Evolutionary conservation across 495 filamentous ascomycete genomes (phyloP), one percentile per base, ranked within the genome.

Genomic region (Trypethelium eluteriae): DNA sequence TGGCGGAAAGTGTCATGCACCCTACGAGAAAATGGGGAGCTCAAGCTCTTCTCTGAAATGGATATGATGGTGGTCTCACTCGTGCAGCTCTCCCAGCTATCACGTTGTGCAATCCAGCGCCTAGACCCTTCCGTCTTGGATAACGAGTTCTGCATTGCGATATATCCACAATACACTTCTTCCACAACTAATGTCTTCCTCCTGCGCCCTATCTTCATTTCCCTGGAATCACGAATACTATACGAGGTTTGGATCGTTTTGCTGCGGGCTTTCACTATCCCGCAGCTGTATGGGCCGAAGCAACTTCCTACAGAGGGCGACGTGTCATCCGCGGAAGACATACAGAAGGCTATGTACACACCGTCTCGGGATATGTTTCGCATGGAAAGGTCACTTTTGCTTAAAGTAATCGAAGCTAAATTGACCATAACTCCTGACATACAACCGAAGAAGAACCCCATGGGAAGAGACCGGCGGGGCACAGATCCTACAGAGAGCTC

Each of bases 201-300:
- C 47, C 80, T 88, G 64, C 81, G 86, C 32, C 89, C 90, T 16
- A 83, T 92, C 4, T 98, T 96, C 76, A 83, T 99, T 36, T 86
- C 89, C 16, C 76, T 98, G 16, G 95, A 98, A 69, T 92, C 86
- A 25, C 83, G 95, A 25, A 88, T 96, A 1, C 79, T 94, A 6
- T 96, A 94, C 73, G 94, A 99, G 72, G 95, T 96, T 12, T 98
- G 94, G 95, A 93, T 96, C 73, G 94, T 96, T 7, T 81, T 99
- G 36, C 73, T 99, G 36, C 85, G 93, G 67, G 92, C 94, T 0
- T 98, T 97, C 72, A 90, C 94, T 1, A 89, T 95, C 62, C 95
- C 95, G 9, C 93, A 98, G 73, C 81, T 99, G 39, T 98, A 96
- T 70, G 89, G 89, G 12, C 78, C 74, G 38, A 76, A 89, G 63